These are phyloP conservation scores for Verticillium klebahnii DNA, from an alignment of 2,329 filamentous ascomycete genomes.

Conservation along the genomic window DNA sequence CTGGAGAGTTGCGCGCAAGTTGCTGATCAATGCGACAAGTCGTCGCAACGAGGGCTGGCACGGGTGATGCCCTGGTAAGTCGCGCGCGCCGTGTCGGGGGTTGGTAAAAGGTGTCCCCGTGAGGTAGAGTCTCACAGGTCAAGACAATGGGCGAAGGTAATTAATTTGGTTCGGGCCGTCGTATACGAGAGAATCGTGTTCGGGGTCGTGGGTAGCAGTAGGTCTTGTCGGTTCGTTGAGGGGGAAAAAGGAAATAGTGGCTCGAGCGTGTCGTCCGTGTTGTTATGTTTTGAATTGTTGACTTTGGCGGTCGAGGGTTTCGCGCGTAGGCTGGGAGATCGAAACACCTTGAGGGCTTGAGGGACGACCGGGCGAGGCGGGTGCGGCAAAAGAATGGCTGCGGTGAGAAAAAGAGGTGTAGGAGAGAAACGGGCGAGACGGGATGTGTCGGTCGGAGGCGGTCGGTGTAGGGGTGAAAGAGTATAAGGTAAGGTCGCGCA, in stretches of 20 bases:
- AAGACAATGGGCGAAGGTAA: not conserved
- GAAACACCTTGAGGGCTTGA: not conserved
- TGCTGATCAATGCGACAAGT: not conserved
- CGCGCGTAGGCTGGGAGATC: not conserved
- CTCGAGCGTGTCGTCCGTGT: not conserved
- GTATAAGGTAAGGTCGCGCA: not conserved
- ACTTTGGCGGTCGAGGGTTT: not conserved
- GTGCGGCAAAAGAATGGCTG: constrained; percentile 14
- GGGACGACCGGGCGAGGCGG: not conserved
- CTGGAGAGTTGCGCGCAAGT: not conserved
- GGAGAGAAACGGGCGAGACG: constrained; percentile 8
- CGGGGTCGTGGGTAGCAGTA: not conserved
- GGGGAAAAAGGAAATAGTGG: not conserved
- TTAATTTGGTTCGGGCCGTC: not conserved
- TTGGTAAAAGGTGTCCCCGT: not conserved
- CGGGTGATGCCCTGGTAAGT: not conserved
- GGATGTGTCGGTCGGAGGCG: constrained; percentile 10
- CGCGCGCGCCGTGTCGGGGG: not conserved
- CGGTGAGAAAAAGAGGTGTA: constrained; percentile 8
- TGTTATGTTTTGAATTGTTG: not conserved
- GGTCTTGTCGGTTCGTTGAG: not conserved
- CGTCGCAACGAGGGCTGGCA: not conserved
- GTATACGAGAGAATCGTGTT: not conserved
- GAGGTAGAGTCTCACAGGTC: not conserved
- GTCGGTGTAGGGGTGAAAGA: constrained; percentile 12